phyloP scores from a whole-genome alignment of 768 basidiomycete genomes.

The Lactarius hengduanensis region DNA sequence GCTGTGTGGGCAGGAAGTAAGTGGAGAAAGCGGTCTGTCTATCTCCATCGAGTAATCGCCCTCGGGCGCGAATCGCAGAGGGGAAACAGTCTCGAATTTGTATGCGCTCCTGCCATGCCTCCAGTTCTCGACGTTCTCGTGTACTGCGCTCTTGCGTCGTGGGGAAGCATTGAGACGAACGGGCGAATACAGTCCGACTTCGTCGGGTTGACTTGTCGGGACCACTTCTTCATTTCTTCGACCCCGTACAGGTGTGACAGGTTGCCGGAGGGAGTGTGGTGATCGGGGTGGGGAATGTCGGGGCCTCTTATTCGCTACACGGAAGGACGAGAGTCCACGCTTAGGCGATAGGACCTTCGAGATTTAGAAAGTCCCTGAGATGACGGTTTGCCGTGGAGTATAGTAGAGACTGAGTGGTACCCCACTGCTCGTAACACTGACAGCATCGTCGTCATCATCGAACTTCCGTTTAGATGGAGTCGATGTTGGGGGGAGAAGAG shows the following conservation, averaged over 20 bases:
- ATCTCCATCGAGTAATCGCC: slow-evolving; percentile 22
- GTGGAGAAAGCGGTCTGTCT: slow-evolving; percentile 18
- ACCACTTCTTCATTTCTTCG: slow-evolving; percentile 10
- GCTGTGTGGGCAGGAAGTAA: slow-evolving; percentile 14
- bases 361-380: slow-evolving; percentile 2
- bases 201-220: slow-evolving; percentile 24
- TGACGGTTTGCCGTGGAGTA: slow-evolving; percentile 4
- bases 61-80: slow-evolving; percentile 6
- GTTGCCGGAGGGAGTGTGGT: background rate
- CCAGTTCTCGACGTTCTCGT: slow-evolving; percentile 24
- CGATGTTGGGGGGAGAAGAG: background rate
- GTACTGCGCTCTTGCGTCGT: background rate
- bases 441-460: slow-evolving; percentile 7
- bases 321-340: background rate
- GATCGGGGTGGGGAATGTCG: background rate
- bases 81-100: slow-evolving; percentile 5
- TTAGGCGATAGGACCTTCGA: background rate
- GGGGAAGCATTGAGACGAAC: background rate
- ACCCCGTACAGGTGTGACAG: slow-evolving; percentile 12
- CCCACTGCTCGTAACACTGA: slow-evolving; percentile 16
- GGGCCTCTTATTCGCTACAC: slow-evolving; percentile 7
- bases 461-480: slow-evolving; percentile 23
- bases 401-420: slow-evolving; percentile 28
- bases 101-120: slow-evolving; percentile 21
- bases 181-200: slow-evolving; percentile 23